These are phyloP conservation scores for Coix lacrymajobi DNA, from an alignment of 176 grass and related monocot genomes.

Conservation along the genomic window DNA sequence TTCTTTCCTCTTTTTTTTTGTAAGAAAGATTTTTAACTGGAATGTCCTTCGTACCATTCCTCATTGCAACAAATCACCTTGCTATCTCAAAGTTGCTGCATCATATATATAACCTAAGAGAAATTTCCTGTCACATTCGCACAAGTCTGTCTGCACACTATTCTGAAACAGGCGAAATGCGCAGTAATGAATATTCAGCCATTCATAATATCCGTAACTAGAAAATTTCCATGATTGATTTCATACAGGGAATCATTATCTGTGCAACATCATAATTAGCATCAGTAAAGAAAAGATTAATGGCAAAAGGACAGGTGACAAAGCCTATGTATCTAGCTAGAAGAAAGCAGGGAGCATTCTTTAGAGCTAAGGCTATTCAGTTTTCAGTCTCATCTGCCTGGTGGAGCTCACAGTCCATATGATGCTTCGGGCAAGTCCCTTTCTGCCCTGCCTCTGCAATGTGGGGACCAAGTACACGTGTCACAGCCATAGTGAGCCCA, in stretches of 20 bases:
- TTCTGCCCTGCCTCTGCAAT: background rate
- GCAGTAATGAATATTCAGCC: background rate
- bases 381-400: constrained; percentile 5
- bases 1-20: background rate
- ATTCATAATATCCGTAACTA: background rate
- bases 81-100: background rate
- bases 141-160: background rate
- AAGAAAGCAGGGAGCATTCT: constrained; percentile 23
- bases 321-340: constrained; percentile 11
- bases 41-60: background rate
- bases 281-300: background rate
- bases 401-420: constrained; percentile 2
- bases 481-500: constrained; percentile 4
- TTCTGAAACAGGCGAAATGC: constrained; percentile 5
- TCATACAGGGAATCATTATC: background rate
- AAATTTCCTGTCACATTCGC: background rate
- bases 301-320: background rate
- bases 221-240: no score
- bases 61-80: background rate
- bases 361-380: constrained; percentile 25
- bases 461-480: constrained; percentile 9
- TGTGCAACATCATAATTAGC: background rate
- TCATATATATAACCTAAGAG: background rate
- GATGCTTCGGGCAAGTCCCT: constrained; percentile 9
- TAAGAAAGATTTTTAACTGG: background rate